A percentile compares a stretch with the other conserved stretches of the same genome.
Evolutionary conservation across 2,329 filamentous ascomycete species (phyloP).

Genomic region (Phyllosticta paracitricarpa): DNA sequence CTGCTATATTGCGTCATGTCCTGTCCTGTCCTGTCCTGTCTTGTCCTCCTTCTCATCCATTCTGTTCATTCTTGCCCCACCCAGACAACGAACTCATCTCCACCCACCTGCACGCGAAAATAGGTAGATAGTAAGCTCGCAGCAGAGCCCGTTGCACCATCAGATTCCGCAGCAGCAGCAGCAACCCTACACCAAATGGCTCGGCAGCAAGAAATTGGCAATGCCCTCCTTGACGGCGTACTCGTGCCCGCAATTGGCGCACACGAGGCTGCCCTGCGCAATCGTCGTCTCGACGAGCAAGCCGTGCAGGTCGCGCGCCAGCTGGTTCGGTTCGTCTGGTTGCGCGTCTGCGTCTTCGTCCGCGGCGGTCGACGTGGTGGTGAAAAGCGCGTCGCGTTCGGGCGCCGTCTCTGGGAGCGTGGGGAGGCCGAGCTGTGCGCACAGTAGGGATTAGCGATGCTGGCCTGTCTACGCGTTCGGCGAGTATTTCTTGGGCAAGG

Average conservation of each 20-base stretch:
- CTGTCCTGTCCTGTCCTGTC: too few relatives aligned
- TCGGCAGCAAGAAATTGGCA: constrained; percentile 88
- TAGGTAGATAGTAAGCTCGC: too few relatives aligned
- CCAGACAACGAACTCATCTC: too few relatives aligned
- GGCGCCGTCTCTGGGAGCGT: constrained; percentile 45
- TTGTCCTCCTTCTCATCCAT: too few relatives aligned
- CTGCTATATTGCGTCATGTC: too few relatives aligned
- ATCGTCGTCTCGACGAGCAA: constrained; percentile 85
- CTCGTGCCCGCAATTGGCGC: constrained; percentile 84
- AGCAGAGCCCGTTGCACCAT: too few relatives aligned
- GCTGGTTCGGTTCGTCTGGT: constrained; percentile 48
- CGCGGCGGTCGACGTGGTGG: constrained; percentile 13
- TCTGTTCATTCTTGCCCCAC: too few relatives aligned
- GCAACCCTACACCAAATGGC: constrained; percentile 61
- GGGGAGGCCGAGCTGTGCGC: constrained; percentile 64
- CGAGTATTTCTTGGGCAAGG: too few relatives aligned
- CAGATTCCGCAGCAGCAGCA: too few relatives aligned
- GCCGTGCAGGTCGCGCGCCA: constrained; percentile 67
- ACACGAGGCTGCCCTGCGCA: constrained; percentile 77
- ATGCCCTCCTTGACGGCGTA: constrained; percentile 94
- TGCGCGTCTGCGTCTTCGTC: constrained; percentile 18
- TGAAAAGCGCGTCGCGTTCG: constrained; percentile 7
- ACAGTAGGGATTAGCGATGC: background rate
- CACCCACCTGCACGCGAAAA: too few relatives aligned
- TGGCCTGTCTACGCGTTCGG: background rate